Evolutionary conservation across 441 rosid genomes (phyloP).

Genomic region (Omphalea diandra): DNA sequence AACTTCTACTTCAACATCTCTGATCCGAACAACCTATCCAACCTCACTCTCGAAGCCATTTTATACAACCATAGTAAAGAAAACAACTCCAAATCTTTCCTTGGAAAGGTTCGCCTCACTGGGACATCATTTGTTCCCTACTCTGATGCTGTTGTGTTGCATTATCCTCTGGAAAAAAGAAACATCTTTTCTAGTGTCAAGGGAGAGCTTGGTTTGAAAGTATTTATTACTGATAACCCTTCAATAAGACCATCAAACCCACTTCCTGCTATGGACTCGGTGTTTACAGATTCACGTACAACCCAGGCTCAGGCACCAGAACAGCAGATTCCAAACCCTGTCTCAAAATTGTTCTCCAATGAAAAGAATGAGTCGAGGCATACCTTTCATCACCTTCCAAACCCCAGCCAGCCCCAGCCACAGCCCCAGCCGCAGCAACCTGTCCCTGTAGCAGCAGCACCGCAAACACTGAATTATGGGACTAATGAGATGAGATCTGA

Average conservation of each 20-base stretch:
- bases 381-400: conserved; percentile 57
- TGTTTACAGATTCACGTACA: conserved; percentile 30
- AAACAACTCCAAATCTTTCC: conserved; percentile 47
- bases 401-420: conserved; percentile 27
- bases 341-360: conserved; percentile 26
- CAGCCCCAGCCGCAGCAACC: conserved; percentile 32
- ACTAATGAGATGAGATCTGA: conserved; percentile 53
- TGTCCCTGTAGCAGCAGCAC: conserved; percentile 27
- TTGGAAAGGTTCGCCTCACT: conserved; percentile 71
- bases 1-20: conserved; percentile 81
- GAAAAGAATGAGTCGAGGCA: conserved; percentile 43
- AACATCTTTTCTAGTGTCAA: conserved; percentile 52
- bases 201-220: conserved; percentile 84
- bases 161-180: conserved; percentile 81
- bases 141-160: conserved; percentile 74
- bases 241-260: conserved; percentile 52
- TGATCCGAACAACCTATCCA: conserved; percentile 52
- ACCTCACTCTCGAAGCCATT: conserved; percentile 62
- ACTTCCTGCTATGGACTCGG: conserved; percentile 49
- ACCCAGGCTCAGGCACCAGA: conserved; percentile 27
- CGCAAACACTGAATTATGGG: conserved; percentile 36
- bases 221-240: conserved; percentile 66
- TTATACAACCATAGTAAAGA: conserved; percentile 47
- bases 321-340: conserved; percentile 14
- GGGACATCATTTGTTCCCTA: conserved; percentile 76